Evolutionary conservation across 2,329 filamentous ascomycete species (phyloP).

Genomic region (Chrysoporthe deuterocubensis): DNA sequence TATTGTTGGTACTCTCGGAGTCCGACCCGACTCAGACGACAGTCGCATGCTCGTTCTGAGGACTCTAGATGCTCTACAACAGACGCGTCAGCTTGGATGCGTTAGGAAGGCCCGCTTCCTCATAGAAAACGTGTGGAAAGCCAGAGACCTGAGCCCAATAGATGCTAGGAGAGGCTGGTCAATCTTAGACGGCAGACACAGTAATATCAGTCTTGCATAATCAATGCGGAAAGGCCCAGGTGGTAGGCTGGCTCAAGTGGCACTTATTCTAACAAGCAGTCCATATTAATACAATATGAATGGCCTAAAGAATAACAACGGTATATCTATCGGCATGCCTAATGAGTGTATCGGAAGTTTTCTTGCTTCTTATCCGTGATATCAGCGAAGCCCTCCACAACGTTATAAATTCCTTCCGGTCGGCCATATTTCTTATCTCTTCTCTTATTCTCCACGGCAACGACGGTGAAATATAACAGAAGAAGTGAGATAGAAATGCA

Average conservation of each 20-base stretch:
- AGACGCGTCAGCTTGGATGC: constrained; percentile 37
- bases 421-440: constrained; percentile 35
- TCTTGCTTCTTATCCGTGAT: constrained; percentile 33
- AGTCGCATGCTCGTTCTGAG: constrained; percentile 34
- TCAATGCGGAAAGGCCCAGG: background rate
- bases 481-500: constrained; percentile 40
- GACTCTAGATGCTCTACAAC: constrained; percentile 34
- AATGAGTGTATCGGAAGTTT: constrained; percentile 36
- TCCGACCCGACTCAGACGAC: constrained; percentile 34
- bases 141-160: constrained; percentile 32
- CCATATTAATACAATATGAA: background rate
- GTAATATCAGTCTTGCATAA: constrained; percentile 35
- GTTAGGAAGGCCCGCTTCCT: constrained; percentile 38
- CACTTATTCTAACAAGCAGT: background rate
- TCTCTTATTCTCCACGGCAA: constrained; percentile 33
- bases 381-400: constrained; percentile 33
- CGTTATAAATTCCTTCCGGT: constrained; percentile 30
- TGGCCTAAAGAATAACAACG: background rate
- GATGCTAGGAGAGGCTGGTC: constrained; percentile 23
- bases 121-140: constrained; percentile 39
- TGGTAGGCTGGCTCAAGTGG: background rate
- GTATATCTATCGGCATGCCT: background rate
- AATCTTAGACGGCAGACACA: constrained; percentile 26
- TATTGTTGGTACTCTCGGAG: constrained; percentile 37
- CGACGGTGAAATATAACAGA: constrained; percentile 38